Evolutionary conservation across 352 stramenopile genomes (phyloP).

Genomic region (Phytopythium aichiense): DNA sequence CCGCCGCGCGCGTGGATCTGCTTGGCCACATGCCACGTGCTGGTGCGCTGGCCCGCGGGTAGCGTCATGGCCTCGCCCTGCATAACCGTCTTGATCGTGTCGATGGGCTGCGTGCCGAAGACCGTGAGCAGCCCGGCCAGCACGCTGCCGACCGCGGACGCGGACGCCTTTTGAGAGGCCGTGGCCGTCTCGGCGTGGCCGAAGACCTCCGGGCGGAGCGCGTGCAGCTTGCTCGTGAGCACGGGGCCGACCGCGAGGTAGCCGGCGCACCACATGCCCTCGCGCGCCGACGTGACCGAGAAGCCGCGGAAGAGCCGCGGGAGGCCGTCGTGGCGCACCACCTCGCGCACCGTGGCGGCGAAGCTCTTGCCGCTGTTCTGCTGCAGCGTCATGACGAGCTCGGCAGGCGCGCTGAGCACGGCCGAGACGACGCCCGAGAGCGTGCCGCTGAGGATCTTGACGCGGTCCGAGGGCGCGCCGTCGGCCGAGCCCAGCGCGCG

Average conservation of each 20-base stretch:
- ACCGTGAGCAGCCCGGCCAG: slow-evolving; percentile 71
- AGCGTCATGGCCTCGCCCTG: slow-evolving; percentile 67
- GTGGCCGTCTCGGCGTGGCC: slow-evolving; percentile 42
- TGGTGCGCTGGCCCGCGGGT: slow-evolving; percentile 28
- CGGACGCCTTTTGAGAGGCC: slow-evolving; percentile 55
- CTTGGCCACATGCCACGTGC: slow-evolving; percentile 32
- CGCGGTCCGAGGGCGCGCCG: slow-evolving; percentile 27
- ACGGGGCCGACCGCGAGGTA: slow-evolving; percentile 76
- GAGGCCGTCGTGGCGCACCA: slow-evolving; percentile 41
- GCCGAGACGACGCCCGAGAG: slow-evolving; percentile 61
- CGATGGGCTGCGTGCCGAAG: slow-evolving; percentile 69
- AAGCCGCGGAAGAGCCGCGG: slow-evolving; percentile 57
- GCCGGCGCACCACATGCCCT: slow-evolving; percentile 71
- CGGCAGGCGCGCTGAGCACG: slow-evolving; percentile 58
- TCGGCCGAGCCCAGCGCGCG: slow-evolving; percentile 20
- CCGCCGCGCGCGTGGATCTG: slow-evolving; percentile 52
- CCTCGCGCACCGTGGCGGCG: slow-evolving; percentile 46
- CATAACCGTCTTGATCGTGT: slow-evolving; percentile 86
- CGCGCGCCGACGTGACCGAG: slow-evolving; percentile 53
- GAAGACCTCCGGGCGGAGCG: slow-evolving; percentile 44
- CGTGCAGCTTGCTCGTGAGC: slow-evolving; percentile 62
- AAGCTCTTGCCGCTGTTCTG: slow-evolving; percentile 79
- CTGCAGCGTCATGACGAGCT: slow-evolving; percentile 86
- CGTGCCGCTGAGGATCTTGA: slow-evolving; percentile 61
- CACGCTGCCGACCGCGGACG: slow-evolving; percentile 62